phyloP scores from a whole-genome alignment of 768 basidiomycete genomes.

The Myochromella boudieri region DNA sequence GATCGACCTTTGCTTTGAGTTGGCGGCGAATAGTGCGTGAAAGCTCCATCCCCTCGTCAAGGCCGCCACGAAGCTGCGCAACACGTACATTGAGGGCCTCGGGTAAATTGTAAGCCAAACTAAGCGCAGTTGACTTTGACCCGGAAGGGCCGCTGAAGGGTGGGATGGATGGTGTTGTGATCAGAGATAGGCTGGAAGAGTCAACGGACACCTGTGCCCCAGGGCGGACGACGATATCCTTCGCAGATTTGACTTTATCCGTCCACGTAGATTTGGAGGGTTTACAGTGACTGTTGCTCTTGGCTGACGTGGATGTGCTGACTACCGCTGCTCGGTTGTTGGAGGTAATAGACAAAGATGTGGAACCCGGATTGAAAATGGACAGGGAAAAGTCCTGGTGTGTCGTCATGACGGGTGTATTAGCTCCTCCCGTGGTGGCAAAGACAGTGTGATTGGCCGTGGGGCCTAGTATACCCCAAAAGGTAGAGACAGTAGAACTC shows the following conservation, averaged over 20 bases:
- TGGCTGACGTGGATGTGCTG: constrained; percentile 14
- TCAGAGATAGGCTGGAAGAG: constrained; percentile 16
- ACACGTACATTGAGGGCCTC: constrained; percentile 44
- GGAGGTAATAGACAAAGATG: constrained; percentile 35
- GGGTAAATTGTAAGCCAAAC: constrained; percentile 45
- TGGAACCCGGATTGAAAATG: constrained; percentile 48
- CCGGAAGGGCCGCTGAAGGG: constrained; percentile 18
- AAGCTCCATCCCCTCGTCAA: constrained; percentile 61
- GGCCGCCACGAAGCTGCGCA: constrained; percentile 47
- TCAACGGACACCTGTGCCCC: constrained; percentile 25
- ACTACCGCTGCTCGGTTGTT: constrained; percentile 15
- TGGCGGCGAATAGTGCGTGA: constrained; percentile 50
- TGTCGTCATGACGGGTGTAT: constrained; percentile 35
- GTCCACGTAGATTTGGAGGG: constrained; percentile 16
- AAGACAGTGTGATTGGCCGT: constrained; percentile 37
- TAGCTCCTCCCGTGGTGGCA: constrained; percentile 26
- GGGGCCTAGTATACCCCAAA: constrained; percentile 44
- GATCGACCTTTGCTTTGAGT: constrained; percentile 41
- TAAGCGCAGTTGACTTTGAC: constrained; percentile 31
- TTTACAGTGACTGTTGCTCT: constrained; percentile 12
- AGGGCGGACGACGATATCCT: constrained; percentile 37
- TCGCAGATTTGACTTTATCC: constrained; percentile 27
- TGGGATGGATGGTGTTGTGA: not conserved
- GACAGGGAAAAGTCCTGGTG: constrained; percentile 53
- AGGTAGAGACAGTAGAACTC: constrained; percentile 24